Evolutionary conservation across 208 protist genomes (phyloP).

Genomic region (Vickermania spadyakhi): DNA sequence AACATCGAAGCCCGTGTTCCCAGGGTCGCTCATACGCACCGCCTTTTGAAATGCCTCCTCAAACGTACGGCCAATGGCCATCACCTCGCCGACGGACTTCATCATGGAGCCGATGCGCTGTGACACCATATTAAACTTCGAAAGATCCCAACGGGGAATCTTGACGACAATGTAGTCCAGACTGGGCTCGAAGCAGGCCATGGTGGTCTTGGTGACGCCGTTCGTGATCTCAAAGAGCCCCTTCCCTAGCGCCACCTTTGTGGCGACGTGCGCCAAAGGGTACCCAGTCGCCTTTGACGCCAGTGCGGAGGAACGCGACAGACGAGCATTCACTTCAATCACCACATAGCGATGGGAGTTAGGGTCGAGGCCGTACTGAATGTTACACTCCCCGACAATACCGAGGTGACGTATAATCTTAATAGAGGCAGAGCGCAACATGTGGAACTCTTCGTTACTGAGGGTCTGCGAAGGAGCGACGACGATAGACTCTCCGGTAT

Average conservation of each 20-base stretch:
- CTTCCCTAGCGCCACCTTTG: conserved; percentile 96
- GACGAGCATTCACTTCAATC: conserved; percentile 98
- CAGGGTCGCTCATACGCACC: conserved; percentile 93
- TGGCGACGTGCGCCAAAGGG: conserved; percentile 97
- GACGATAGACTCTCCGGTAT: conserved; percentile 99
- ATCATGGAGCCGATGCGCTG: conserved; percentile 92
- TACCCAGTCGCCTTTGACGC: conserved; percentile 99
- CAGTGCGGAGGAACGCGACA: conserved; percentile 95
- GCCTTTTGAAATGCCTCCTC: conserved; percentile 98
- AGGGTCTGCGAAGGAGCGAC: conserved; percentile 97
- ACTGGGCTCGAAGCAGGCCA: conserved; percentile 96
- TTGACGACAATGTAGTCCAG: conserved; percentile 97
- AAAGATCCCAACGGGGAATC: conserved; percentile 93
- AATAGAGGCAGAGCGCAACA: conserved; percentile 92
- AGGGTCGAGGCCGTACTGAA: conserved; percentile 98
- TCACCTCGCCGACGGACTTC: conserved; percentile 98
- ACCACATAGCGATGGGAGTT: conserved; percentile 95
- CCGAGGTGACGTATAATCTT: conserved; percentile 95
- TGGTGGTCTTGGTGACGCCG: conserved; percentile 91
- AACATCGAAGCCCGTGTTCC: conserved; percentile 80
- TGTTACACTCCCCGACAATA: conserved; percentile 99
- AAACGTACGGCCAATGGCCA: conserved; percentile 97
- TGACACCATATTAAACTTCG: conserved; percentile 95
- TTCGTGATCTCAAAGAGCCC: conserved; percentile 90
- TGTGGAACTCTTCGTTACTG: conserved; percentile 96